Percentiles rank a stretch among this genome's conserved stretches.
phyloP scores from a whole-genome alignment of 164 flowering plant genomes.

The Berberis thunbergii region DNA sequence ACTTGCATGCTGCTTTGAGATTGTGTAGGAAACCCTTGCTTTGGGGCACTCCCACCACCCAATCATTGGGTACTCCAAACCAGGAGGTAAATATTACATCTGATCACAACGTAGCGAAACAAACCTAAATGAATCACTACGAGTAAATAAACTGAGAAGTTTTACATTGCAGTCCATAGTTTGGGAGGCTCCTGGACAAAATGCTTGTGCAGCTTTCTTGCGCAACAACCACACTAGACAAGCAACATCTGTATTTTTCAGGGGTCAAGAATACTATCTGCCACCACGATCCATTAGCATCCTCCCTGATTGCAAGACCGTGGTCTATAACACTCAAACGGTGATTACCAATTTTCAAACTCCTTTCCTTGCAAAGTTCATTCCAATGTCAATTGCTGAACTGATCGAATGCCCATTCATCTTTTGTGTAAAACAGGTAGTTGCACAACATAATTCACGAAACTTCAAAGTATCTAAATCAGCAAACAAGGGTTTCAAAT shows the following conservation, averaged over 20 bases:
- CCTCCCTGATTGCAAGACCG: slow-evolving; percentile 92
- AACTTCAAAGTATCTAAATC: not conserved
- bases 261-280: slow-evolving; percentile 39
- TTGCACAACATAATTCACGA: slow-evolving; percentile 2
- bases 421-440: slow-evolving; percentile 4
- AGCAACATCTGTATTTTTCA: slow-evolving; percentile 33
- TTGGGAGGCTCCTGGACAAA: slow-evolving; percentile 32
- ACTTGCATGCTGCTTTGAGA: slow-evolving; percentile 65
- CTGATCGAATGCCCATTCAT: slow-evolving; percentile 16
- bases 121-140: not conserved
- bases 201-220: slow-evolving; percentile 74
- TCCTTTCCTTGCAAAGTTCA: not conserved
- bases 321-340: slow-evolving; percentile 60
- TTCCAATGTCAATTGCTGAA: too few relatives aligned
- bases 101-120: not conserved
- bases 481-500: not conserved
- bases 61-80: slow-evolving; percentile 16
- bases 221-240: slow-evolving; percentile 41
- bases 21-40: slow-evolving; percentile 68
- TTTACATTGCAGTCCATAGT: slow-evolving; percentile 31
- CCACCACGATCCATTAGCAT: slow-evolving; percentile 83
- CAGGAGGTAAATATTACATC: slow-evolving; percentile 13
- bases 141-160: not conserved
- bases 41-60: slow-evolving; percentile 31
- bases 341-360: slow-evolving; percentile 19